phyloP scores from a whole-genome alignment of 2,329 filamentous ascomycete genomes.

The Fusarium dimerum region DNA sequence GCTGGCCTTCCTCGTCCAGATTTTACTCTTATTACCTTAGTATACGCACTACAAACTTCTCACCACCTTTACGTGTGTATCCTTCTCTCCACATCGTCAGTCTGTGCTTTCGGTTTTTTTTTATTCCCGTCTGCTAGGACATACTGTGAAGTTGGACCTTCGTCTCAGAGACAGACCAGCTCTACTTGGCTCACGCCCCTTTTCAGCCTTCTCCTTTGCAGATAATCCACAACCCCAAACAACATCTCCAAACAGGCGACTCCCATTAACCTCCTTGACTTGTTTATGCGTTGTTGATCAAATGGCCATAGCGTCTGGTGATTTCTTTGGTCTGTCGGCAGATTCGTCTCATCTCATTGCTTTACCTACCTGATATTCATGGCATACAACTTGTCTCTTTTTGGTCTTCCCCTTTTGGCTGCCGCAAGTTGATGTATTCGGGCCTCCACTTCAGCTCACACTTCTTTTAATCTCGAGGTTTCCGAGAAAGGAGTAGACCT shows the following conservation, averaged over 20 bases:
- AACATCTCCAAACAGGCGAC: constrained; percentile 31
- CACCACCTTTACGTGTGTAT: constrained; percentile 3
- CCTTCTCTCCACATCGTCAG: constrained; percentile 12
- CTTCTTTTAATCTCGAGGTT: constrained; percentile 13
- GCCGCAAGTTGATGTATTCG: background rate
- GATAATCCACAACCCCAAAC: constrained; percentile 23
- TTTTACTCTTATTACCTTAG: background rate
- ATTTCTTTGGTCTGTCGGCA: constrained; percentile 24
- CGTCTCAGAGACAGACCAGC: constrained; percentile 4
- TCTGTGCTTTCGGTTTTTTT: constrained; percentile 8
- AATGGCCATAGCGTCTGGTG: constrained; percentile 24
- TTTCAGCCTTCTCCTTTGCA: constrained; percentile 25
- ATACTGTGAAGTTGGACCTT: constrained; percentile 20
- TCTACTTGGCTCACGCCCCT: constrained; percentile 26
- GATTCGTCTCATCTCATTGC: constrained; percentile 32
- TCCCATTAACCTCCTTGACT: constrained; percentile 30
- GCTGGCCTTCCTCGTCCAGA: constrained; percentile 5
- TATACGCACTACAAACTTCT: constrained; percentile 1
- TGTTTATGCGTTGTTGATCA: constrained; percentile 29
- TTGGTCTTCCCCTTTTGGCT: constrained; percentile 12
- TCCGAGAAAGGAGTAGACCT: constrained; percentile 19
- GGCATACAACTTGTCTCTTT: constrained; percentile 11
- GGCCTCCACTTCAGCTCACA: constrained; percentile 3
- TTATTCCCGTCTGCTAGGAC: constrained; percentile 9
- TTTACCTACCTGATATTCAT: constrained; percentile 18